Conservation (phyloP, 2,329 filamentous ascomycete genomes). For the Ophiostoma sp. region DNA sequence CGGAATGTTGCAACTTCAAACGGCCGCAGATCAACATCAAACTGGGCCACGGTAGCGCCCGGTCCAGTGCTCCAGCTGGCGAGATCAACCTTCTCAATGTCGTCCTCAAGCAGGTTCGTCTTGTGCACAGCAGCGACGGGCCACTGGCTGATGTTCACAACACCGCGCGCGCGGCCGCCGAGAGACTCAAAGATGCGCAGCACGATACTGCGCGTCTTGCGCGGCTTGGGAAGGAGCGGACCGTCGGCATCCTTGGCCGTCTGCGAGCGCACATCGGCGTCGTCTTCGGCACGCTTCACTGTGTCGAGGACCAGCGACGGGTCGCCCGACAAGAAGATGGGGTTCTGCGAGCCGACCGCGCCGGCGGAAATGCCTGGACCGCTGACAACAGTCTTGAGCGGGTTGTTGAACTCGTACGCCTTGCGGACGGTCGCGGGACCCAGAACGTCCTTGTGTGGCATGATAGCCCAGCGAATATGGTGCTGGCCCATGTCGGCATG, state of each 20-base stretch:
- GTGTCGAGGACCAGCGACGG: constrained; percentile 74
- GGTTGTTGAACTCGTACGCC: constrained; percentile 63
- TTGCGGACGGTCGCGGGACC: constrained; percentile 54
- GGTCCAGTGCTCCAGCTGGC: constrained; percentile 33
- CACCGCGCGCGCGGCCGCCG: constrained; percentile 71
- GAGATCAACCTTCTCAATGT: constrained; percentile 60
- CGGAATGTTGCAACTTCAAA: constrained; percentile 79
- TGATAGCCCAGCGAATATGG: constrained; percentile 59
- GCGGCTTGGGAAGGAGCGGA: constrained; percentile 45
- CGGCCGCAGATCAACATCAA: constrained; percentile 62
- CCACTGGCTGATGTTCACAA: constrained; percentile 45
- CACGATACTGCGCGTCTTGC: constrained; percentile 73
- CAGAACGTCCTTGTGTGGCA: constrained; percentile 56
- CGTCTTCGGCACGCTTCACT: constrained; percentile 88
- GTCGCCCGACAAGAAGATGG: constrained; percentile 63
- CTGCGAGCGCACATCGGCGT: constrained; percentile 63
- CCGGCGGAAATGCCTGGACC: constrained; percentile 34
- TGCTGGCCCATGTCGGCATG: constrained; percentile 65
- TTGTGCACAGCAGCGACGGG: constrained; percentile 72
- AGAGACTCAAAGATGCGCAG: constrained; percentile 82
- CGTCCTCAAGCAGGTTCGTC: constrained; percentile 85
- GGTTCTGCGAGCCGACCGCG: constrained; percentile 29
- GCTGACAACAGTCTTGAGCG: constrained; percentile 38
- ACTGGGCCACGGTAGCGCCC: constrained; percentile 31
- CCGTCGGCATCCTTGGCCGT: constrained; percentile 33